Base-by-base conservation (phyloP, 2,329 filamentous ascomycete genomes). In the Colletotrichum navitas region DNA sequence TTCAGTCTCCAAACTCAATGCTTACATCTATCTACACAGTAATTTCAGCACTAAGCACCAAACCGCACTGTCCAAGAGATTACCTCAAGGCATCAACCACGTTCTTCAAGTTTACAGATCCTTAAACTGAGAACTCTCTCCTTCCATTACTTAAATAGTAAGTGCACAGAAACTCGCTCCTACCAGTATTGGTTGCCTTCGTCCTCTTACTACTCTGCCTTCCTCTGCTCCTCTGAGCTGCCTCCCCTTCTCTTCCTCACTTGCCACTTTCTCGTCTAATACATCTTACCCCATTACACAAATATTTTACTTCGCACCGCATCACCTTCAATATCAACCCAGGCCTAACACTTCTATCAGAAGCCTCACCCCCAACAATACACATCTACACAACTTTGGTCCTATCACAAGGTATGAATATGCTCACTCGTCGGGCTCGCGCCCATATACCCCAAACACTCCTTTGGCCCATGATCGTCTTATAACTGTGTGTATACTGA, bases 401-500 rank as follows among this genome's bases (percentile, higher is more conserved):
- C 7, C 11, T n/a, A 32, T 51, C 39, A 34, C 16, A 6, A 54
- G 61, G 61, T 63, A 63, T 32, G 47, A 16, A 41, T 16, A 34
- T 39, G n/a, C n/a, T 24, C 5, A 4, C 5, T 29, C 32, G 5
- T 36, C 18, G 26, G 14, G 21, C 7, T 39, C 26, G 2, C 34
- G 3, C 29, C 41, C 26, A 43, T 43, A 10, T 5, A 6, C 16
- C n/a, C 29, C 16, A 26, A 16, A 16, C 16, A 52, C 32, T 26
- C n/a, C 16, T 51, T 34, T 8, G 21, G 34, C n/a, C 12, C 16
- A 10, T 36, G 32, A n/a, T 32, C 12, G 26, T 29, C n/a, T 39
- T 29, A 41, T 39, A 12, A 18, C 45, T 55, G 34, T 41, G 36
- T 60, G n/a, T 49, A 36, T 32, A 59, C 63, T 64, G n/a, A 70